phyloP scores from a whole-genome alignment of 768 basidiomycete genomes.

The Rhodotorula paludigena region DNA sequence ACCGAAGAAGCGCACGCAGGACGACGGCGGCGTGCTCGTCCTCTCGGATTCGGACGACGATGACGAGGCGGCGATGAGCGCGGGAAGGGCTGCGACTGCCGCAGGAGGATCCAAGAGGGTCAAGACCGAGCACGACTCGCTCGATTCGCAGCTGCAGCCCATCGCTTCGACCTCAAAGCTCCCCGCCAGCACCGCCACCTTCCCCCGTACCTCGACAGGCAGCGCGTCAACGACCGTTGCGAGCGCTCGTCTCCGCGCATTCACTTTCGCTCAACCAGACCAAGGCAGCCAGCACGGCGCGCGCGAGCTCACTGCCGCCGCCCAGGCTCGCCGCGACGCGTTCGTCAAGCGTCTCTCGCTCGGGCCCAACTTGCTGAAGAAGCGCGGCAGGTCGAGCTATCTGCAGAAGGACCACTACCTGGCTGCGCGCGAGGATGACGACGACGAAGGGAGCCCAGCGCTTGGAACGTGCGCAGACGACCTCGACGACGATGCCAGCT shows the following conservation, averaged over 20 bases:
- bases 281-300: fast-evolving
- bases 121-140: slow-evolving; percentile 18
- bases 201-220: neutral
- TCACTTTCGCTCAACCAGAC: slow-evolving; percentile 6
- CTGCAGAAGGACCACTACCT: slow-evolving; percentile 31
- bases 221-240: slow-evolving; percentile 4
- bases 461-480: neutral
- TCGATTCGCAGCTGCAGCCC: neutral
- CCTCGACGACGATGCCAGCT: neutral
- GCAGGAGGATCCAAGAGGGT: neutral
- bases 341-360: slow-evolving; percentile 16
- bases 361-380: neutral
- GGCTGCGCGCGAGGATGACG: slow-evolving; percentile 35
- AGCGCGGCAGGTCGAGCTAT: slow-evolving; percentile 7
- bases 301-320: neutral
- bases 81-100: neutral
- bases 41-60: slow-evolving; percentile 22
- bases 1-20: neutral
- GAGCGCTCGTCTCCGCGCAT: too few relatives aligned
- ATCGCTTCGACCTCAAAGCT: slow-evolving; percentile 4
- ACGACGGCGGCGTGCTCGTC: neutral
- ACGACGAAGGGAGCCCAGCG: slow-evolving; percentile 19
- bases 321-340: slow-evolving; percentile 2
- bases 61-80: neutral
- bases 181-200: neutral